These are phyloP conservation scores for Auxenochlorella protothecoides DNA, from an alignment of 139 green algal species.

Conservation along the genomic window DNA sequence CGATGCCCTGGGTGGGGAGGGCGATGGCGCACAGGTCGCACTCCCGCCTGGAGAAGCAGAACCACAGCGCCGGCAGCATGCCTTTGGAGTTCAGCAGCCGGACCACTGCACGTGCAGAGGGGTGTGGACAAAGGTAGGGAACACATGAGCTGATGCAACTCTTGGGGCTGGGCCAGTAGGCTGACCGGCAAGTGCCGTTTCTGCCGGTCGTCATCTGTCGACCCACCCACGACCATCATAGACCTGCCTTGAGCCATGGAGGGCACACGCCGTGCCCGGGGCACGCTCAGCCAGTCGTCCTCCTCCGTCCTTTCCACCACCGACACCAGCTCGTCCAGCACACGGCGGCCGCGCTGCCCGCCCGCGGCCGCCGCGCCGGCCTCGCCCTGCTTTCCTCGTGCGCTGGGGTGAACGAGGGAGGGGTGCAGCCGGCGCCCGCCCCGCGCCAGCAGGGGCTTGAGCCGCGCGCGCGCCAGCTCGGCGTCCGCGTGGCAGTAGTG, in stretches of 20 bases:
- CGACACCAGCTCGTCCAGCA: slow-evolving; percentile 21
- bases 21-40: slow-evolving; percentile 50
- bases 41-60: slow-evolving; percentile 72
- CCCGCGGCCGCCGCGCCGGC: neutral
- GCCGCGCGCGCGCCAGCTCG: slow-evolving; percentile 4
- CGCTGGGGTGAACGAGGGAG: slow-evolving; percentile 5
- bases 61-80: slow-evolving; percentile 87
- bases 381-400: neutral
- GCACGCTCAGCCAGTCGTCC: slow-evolving; percentile 18
- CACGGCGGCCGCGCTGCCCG: neutral
- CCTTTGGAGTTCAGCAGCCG: slow-evolving; percentile 24
- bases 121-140: too few species aligned
- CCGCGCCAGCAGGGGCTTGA: slow-evolving; percentile 42
- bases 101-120: slow-evolving; percentile 13
- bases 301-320: neutral
- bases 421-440: slow-evolving; percentile 32
- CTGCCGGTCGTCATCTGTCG: too few species aligned
- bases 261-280: slow-evolving; percentile 19
- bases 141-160: too few species aligned
- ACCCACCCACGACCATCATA: too few species aligned
- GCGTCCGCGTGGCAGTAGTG: slow-evolving; percentile 52
- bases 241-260: neutral
- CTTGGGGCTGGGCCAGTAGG: too few species aligned
- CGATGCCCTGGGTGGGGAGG: slow-evolving; percentile 13
- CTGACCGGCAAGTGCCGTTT: too few species aligned